Conservation (phyloP, 1,284 basidiomycete genomes). For the Stygiomarasmius scandens region DNA sequence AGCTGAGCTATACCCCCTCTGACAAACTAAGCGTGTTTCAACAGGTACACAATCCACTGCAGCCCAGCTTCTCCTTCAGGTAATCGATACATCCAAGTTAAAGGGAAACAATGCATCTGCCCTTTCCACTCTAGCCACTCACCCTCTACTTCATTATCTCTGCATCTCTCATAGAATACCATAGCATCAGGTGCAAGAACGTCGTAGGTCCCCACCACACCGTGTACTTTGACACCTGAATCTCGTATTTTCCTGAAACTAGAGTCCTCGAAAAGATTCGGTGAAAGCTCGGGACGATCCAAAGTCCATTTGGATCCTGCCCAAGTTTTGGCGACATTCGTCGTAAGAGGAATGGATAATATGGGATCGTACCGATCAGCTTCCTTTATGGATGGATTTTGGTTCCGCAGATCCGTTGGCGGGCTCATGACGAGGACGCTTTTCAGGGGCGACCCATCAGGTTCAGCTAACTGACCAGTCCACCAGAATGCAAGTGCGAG, state of each 20-base stretch:
- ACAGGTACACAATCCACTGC: background rate
- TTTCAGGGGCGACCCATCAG: background rate
- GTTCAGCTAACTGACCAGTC: too few relatives aligned
- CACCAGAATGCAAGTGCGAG: constrained; percentile 1
- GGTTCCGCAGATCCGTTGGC: background rate
- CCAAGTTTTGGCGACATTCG: background rate
- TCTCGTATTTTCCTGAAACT: background rate
- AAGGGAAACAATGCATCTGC: constrained; percentile 3
- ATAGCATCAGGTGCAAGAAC: constrained; percentile 1
- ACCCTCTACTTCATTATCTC: background rate
- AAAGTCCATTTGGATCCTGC: background rate
- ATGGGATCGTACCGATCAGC: background rate
- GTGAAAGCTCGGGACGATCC: constrained; percentile 1
- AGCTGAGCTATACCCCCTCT: constrained; percentile 11
- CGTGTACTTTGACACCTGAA: background rate
- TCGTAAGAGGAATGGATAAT: background rate
- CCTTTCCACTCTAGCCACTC: constrained; percentile 5
- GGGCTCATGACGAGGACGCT: background rate
- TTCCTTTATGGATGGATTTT: background rate
- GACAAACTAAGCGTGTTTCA: background rate
- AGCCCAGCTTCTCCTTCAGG: background rate
- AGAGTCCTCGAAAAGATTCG: background rate
- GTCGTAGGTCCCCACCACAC: background rate
- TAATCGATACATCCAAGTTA: background rate
- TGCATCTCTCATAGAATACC: background rate